These are phyloP conservation scores for Talaromyces sp. DNA, from an alignment of 2,329 filamentous ascomycete genomes.

Conservation along the genomic window DNA sequence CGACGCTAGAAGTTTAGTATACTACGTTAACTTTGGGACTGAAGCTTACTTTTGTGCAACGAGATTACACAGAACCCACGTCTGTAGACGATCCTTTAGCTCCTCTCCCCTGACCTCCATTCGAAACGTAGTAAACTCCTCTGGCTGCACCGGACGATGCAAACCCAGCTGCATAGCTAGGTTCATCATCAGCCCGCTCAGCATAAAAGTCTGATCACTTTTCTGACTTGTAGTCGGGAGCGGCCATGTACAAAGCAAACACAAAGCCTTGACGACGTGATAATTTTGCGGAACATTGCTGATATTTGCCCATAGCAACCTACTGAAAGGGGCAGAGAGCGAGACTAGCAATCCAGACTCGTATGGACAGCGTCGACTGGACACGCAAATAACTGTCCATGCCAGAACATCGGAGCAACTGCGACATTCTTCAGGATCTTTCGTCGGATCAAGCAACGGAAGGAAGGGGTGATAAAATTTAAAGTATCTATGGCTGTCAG, in stretches of 20 bases:
- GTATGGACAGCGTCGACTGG: constrained; percentile 55
- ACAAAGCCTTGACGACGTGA: constrained; percentile 61
- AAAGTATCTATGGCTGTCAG: constrained; percentile 51
- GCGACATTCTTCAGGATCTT: constrained; percentile 55
- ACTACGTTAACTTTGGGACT: no score
- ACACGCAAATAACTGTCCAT: constrained; percentile 62
- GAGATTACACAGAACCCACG: constrained; percentile 65
- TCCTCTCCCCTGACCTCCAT: constrained; percentile 57
- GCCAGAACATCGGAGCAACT: constrained; percentile 58
- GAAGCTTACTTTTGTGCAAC: constrained; percentile 59
- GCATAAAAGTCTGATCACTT: constrained; percentile 61
- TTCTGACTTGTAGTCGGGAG: constrained; percentile 59
- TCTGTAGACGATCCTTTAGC: constrained; percentile 59
- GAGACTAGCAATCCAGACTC: constrained; percentile 54
- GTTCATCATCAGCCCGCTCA: constrained; percentile 63
- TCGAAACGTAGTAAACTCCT: constrained; percentile 49
- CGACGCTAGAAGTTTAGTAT: constrained; percentile 44
- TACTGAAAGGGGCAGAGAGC: constrained; percentile 49
- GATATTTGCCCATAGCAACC: constrained; percentile 59
- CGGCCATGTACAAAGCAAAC: constrained; percentile 62
- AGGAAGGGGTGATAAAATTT: constrained; percentile 61
- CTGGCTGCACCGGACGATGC: constrained; percentile 60
- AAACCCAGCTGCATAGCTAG: constrained; percentile 62
- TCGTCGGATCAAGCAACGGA: constrained; percentile 56
- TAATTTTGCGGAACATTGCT: constrained; percentile 58